phyloP scores from a whole-genome alignment of 306 rosid species.

The Lotus japonicus region DNA sequence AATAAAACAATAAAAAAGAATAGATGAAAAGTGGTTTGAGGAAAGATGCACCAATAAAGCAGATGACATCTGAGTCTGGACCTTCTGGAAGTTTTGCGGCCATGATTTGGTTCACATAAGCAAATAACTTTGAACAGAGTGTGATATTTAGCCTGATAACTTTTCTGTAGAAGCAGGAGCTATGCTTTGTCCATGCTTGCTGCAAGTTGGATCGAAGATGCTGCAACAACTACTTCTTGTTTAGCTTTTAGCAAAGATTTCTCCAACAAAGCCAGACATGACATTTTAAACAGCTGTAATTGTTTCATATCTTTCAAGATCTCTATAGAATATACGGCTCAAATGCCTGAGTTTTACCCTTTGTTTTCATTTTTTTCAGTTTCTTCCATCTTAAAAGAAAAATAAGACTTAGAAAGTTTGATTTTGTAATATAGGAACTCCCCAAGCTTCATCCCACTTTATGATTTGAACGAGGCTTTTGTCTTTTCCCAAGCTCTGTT shows the following conservation, averaged over 20 bases:
- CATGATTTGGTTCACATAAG: conserved; percentile 2
- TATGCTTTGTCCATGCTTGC: background rate
- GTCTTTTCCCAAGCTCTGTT: background rate
- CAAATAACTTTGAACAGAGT: background rate
- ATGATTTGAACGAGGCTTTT: background rate
- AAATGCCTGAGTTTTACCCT: background rate
- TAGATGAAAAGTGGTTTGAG: background rate
- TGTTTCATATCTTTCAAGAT: background rate
- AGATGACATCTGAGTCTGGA: background rate
- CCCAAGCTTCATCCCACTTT: background rate
- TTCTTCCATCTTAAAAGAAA: background rate
- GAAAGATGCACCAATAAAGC: background rate
- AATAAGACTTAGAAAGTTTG: background rate
- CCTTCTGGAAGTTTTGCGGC: conserved; percentile 9
- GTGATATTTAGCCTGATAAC: background rate
- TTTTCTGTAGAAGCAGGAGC: background rate
- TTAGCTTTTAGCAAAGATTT: background rate
- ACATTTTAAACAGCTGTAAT: background rate
- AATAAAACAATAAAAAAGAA: background rate
- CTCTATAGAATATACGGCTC: background rate
- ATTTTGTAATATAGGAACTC: background rate
- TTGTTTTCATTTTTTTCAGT: conserved; percentile 2
- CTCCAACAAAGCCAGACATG: background rate
- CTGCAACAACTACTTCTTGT: background rate
- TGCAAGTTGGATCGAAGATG: conserved; percentile 3